Evolutionary conservation across 305 asterid genomes (phyloP), one percentile per base, ranked within the genome.

Genomic region (Ajuga reptans): DNA sequence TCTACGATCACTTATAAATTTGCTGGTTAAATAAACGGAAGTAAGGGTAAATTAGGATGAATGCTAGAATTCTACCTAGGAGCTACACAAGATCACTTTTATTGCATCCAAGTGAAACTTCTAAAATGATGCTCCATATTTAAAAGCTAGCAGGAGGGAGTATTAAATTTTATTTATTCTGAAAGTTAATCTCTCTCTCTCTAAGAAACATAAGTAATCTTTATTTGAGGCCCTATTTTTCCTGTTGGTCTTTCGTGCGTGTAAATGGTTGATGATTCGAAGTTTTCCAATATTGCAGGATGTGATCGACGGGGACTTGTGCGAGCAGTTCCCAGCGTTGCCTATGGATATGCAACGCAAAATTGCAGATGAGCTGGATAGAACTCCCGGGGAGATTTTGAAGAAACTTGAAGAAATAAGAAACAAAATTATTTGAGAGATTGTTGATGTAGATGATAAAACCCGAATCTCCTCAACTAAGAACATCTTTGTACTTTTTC

Each of bases 261-360:
- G 46, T 17, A 29, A 9, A 11, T 64, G 34, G 62, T 21, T 80
- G 41, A 46, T 61, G 71, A 77, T 49, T 54, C 33, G 4, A 49
- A 39, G 59, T 47, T 64, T 27, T 73, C 65, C 41, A 17, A n/a
- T 65, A 47, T 2, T 75, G 80, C 86, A 92, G 98, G 98, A 92
- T 71, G 98, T 92, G 60, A 88, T 92, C 37, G 97, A 93, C 72
- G 99, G 99, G 69, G 97, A 93, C 77, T 71, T 93, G 73, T 93
- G 99, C 16, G 99, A 93, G 58, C 97, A 93, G 71, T 93, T 89
- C 62, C 99, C 99, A 31, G 83, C 96, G 3, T 61, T 90, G 72
- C 95, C 96, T 4, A 84, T 93, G 90, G 99, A 93, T 77, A 66
- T 93, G 87, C 99, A 93, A 78, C 90, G 99, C 49, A 93, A 90